Base-by-base conservation (phyloP, 139 green algal species). In the Picochlorum sp. region DNA sequence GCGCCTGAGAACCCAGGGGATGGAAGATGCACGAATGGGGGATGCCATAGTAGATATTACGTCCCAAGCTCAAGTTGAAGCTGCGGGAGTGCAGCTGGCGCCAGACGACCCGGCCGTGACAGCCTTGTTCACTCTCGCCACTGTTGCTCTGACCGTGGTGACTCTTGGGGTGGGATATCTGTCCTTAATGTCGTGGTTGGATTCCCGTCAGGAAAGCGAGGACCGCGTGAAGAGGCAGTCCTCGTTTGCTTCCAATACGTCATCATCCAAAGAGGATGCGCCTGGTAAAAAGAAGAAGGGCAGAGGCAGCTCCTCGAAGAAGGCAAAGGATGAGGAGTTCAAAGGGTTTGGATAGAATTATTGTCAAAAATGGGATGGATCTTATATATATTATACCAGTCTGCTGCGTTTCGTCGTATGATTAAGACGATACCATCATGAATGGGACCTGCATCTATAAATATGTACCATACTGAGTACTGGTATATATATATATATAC, bases 131-230 rank as follows among this genome's bases (percentile, higher is more conserved):
- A 59, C 55, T 25, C 33, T 37, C 3, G 51, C 69, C 40, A 39
- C 66, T 4, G 69, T 63, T 13, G 59, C 67, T 2, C 60, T 77
- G 20, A 50, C 35, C 5, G 51, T 77, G 9, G 24, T 77, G 12
- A 77, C 69, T 9, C 35, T 77, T 25, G 69, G 69, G 16, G 69
- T 71, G 18, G 57, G 40, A 4, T 76, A 76, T 58, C 50, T 76
- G 1, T 75, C 64, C 6, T 43, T 75, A 28, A 61, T 32, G 14
- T 45, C 16, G 4, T 76, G 59, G 55, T 53, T 60, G 8, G 69
- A 76, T 67, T 59, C 31, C 29, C 44, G 69, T 10, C 30, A 33
- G 1, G 69, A 76, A 58, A 30, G 40, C 6, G 50, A 64, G n/a
- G 69, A 75, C 40, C 36, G 57, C 6, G 29, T 29, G 29, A 55